phyloP scores from a whole-genome alignment of 495 filamentous ascomycete genomes.

The Aspergillus nanangensis region DNA sequence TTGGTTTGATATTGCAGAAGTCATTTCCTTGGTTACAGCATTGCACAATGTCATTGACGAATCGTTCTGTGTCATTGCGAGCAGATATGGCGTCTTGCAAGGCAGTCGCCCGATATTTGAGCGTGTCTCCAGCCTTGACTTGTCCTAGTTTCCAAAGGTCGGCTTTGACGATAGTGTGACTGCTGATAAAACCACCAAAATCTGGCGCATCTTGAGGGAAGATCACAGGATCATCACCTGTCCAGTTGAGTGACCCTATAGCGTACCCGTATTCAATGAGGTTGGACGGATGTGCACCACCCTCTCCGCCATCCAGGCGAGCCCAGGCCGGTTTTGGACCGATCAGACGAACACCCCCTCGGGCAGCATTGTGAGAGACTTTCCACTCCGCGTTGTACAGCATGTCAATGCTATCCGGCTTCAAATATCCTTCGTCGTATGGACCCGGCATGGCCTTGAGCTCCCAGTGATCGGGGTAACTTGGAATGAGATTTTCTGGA shows the following conservation, averaged over 20 bases:
- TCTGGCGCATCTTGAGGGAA: conserved; percentile 56
- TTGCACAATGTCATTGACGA: conserved; percentile 26
- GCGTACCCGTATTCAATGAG: conserved; percentile 57
- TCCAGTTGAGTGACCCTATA: conserved; percentile 51
- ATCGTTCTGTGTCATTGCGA: conserved; percentile 27
- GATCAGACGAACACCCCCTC: conserved; percentile 53
- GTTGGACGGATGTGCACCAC: conserved; percentile 56
- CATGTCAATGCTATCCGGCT: conserved; percentile 47
- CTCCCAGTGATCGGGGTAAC: conserved; percentile 41
- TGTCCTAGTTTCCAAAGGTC: conserved; percentile 59
- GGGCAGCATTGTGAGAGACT: conserved; percentile 53
- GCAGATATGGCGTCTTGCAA: conserved; percentile 39
- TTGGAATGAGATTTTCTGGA: conserved; percentile 35
- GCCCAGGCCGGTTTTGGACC: conserved; percentile 54
- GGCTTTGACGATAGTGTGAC: conserved; percentile 48
- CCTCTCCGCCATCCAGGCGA: conserved; percentile 54
- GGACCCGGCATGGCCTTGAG: conserved; percentile 54
- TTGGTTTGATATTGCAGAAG: conserved; percentile 9
- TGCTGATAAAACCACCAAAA: conserved; percentile 55
- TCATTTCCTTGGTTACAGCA: conserved; percentile 9
- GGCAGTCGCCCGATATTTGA: conserved; percentile 41
- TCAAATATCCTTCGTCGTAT: conserved; percentile 52
- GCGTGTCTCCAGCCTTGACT: conserved; percentile 53
- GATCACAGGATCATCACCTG: conserved; percentile 54
- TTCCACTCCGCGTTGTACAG: conserved; percentile 53